phyloP scores from a whole-genome alignment of 1,284 basidiomycete species.

The Moesziomyces sp. region DNA sequence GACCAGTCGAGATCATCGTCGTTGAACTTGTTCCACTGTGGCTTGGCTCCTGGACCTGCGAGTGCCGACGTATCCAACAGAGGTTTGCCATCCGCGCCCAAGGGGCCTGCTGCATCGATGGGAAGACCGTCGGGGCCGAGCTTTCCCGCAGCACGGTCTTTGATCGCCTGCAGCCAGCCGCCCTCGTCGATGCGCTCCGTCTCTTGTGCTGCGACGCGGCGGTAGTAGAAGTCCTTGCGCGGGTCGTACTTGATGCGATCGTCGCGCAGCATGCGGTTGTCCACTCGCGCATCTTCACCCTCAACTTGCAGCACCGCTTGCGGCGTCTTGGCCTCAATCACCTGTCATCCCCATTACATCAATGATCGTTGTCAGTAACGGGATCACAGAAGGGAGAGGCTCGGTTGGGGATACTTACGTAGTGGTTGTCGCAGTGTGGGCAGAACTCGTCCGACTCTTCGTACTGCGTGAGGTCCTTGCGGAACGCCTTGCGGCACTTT shows the following conservation, averaged over 20 bases:
- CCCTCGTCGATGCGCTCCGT: conserved; percentile 61
- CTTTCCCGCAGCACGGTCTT: conserved; percentile 46
- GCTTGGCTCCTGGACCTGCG: neutral
- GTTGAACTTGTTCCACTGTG: conserved; percentile 45
- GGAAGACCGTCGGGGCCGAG: conserved; percentile 42
- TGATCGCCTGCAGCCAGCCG: conserved; percentile 54
- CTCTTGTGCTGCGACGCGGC: conserved; percentile 39
- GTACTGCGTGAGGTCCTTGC: conserved; percentile 89
- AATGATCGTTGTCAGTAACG: neutral
- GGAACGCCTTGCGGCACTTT: conserved; percentile 95
- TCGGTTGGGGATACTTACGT: conserved; percentile 72
- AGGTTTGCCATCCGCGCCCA: conserved; percentile 32
- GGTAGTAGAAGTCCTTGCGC: conserved; percentile 71
- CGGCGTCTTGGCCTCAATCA: conserved; percentile 91
- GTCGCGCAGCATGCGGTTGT: conserved; percentile 81
- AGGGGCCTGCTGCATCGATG: conserved; percentile 18
- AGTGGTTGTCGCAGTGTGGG: conserved; percentile 97
- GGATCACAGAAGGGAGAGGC: neutral
- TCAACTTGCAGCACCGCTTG: conserved; percentile 85
- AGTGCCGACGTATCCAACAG: conserved; percentile 25
- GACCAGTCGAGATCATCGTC: conserved; percentile 64
- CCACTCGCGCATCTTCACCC: conserved; percentile 87
- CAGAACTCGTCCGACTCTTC: conserved; percentile 98
- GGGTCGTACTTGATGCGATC: conserved; percentile 74
- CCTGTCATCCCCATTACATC: conserved; percentile 71